Base-by-base conservation (phyloP, 257 asterid species). In the Mitragyna speciosa region DNA sequence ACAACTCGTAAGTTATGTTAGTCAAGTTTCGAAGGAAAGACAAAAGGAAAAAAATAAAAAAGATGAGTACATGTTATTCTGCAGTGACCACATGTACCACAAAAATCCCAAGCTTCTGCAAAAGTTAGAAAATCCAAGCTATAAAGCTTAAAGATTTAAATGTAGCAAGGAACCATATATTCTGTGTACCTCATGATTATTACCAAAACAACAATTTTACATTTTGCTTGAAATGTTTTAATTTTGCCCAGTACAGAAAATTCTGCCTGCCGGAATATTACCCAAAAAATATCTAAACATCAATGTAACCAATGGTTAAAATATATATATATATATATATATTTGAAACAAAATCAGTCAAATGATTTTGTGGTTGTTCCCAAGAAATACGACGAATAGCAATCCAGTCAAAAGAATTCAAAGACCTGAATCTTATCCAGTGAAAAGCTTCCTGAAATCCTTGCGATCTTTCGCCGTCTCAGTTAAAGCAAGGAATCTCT, bases 391-490 rank as follows among this genome's bases (percentile, higher is more conserved):
- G 41, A 59, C 7, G 31, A 41, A 20, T 41, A 76, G 59, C 43
- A 43, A 63, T 61, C 24, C 4, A 61, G 31, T 33, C 12, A 28
- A 61, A 59, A 58, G 15, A 59, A n/a, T n/a, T 33, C 65, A 41
- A 26, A 15, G 63, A n/a, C n/a, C n/a, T n/a, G 41, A 1, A 2
- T 79, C 75, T 92, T 86, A 93, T 84, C 95, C 91, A n/a, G 83
- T 91, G 88, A 96, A 96, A 81, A 96, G 95, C 89, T 92, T 96
- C 84, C 98, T 85, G 78, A 96, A 90, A 70, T 96, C 99, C 84
- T 90, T 96, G 31, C 99, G 92, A 79, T 96, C 97, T 80, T 93
- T 96, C 72, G 95, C 94, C 36, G 97, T 93, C 84, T 96, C 97
- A 0, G 99, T 96, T 78, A 96, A 83, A 31, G 98, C 98, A 31